Evolutionary conservation across 2,329 filamentous ascomycete species (phyloP).

Genomic region (Mollisiaceae sp.): DNA sequence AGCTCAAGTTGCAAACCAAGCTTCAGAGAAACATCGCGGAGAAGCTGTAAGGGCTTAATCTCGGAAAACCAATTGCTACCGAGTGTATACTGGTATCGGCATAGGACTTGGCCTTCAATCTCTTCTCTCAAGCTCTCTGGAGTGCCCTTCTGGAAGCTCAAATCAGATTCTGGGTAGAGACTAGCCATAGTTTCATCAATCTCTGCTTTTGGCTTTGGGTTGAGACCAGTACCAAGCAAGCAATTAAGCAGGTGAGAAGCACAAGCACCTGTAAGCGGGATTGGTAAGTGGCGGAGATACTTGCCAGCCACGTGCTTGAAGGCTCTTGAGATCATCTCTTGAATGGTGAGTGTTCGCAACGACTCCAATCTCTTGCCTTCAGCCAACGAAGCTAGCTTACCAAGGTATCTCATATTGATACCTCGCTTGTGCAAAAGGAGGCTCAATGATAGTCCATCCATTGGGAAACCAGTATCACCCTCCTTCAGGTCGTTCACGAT

Average conservation of each 20-base stretch:
- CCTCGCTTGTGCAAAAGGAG: constrained; percentile 93
- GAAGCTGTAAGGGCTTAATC: constrained; percentile 78
- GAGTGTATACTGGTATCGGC: constrained; percentile 79
- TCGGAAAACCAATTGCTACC: constrained; percentile 68
- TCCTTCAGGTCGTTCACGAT: constrained; percentile 87
- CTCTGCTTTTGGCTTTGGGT: constrained; percentile 77
- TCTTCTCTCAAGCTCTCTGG: constrained; percentile 72
- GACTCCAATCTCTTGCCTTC: constrained; percentile 76
- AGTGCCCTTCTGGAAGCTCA: constrained; percentile 79
- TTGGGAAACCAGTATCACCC: constrained; percentile 94
- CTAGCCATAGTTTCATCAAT: constrained; percentile 74
- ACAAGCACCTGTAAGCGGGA: constrained; percentile 79
- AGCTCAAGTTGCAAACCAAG: constrained; percentile 86
- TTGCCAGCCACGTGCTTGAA: constrained; percentile 91
- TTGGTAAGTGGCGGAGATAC: constrained; percentile 79
- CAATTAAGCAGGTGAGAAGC: constrained; percentile 92
- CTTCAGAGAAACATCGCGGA: constrained; percentile 88
- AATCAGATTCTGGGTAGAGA: constrained; percentile 82
- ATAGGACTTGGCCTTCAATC: constrained; percentile 72
- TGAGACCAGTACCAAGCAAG: constrained; percentile 77
- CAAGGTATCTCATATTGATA: constrained; percentile 96
- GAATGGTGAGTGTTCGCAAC: constrained; percentile 75
- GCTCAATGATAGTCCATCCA: constrained; percentile 94
- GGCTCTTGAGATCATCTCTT: constrained; percentile 93
- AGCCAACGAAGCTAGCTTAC: constrained; percentile 75